A percentile compares a stretch with the other conserved stretches of the same genome.
Evolutionary conservation across 768 basidiomycete genomes (phyloP).

Genomic region (Chalciporus chontae): DNA sequence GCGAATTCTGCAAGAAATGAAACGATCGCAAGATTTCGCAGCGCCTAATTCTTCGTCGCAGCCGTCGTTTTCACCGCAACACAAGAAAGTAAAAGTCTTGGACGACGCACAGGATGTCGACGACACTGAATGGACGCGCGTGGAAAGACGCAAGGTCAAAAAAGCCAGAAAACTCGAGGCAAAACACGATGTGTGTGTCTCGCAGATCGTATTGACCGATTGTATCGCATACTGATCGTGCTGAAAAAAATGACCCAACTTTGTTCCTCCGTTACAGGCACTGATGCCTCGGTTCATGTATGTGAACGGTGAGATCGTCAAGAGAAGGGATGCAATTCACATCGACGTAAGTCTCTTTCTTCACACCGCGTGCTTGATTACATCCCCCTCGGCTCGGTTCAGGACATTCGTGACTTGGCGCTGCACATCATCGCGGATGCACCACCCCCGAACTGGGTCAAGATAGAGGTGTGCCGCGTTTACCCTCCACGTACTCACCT

Average conservation of each 20-base stretch:
- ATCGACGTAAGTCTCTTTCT: conserved; percentile 58
- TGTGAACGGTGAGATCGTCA: conserved; percentile 69
- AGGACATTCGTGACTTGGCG: conserved; percentile 89
- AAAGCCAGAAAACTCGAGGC: conserved; percentile 57
- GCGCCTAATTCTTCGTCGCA: conserved; percentile 15
- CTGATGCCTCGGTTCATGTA: conserved; percentile 73
- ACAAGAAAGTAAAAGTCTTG: conserved; percentile 41
- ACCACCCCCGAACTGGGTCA: conserved; percentile 84
- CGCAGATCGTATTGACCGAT: background rate
- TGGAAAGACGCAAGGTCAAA: conserved; percentile 70
- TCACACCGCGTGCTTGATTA: background rate
- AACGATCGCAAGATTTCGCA: conserved; percentile 25
- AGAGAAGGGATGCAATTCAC: conserved; percentile 69
- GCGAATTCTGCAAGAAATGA: conserved; percentile 19
- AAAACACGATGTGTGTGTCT: conserved; percentile 55
- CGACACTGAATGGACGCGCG: conserved; percentile 60
- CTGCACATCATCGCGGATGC: conserved; percentile 80
- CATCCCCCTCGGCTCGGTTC: background rate
- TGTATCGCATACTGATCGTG: background rate
- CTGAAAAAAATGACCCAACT: background rate
- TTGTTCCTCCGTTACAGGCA: conserved; percentile 13
- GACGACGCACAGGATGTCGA: conserved; percentile 13
- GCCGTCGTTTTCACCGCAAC: conserved; percentile 18
- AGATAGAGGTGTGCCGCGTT: conserved; percentile 59
- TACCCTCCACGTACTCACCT: background rate